These are phyloP conservation scores for Acacia acuminata DNA, from an alignment of 306 rosid genomes.

Conservation along the genomic window DNA sequence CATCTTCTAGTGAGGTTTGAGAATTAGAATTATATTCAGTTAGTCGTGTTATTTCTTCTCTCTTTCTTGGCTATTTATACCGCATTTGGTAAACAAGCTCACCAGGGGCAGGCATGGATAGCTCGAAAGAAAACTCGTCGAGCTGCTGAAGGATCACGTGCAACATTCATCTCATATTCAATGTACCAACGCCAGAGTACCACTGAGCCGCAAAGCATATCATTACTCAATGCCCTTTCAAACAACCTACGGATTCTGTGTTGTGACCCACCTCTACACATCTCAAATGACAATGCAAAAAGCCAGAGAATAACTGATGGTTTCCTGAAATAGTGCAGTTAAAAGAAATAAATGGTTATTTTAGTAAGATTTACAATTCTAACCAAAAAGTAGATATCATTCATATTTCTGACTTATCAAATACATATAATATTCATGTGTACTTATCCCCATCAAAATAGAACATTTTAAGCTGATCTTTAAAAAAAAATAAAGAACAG, in stretches of 20 bases:
- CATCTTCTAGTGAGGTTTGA: background rate
- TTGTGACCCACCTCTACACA: slow-evolving; percentile 66
- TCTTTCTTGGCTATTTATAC: background rate
- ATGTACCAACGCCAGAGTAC: slow-evolving; percentile 90
- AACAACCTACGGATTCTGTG: slow-evolving; percentile 88
- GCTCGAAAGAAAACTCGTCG: slow-evolving; percentile 90
- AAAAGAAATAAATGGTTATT: slow-evolving; percentile 26
- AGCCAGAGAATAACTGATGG: slow-evolving; percentile 82
- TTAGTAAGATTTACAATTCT: background rate
- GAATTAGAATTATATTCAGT: background rate
- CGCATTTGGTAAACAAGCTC: slow-evolving; percentile 13
- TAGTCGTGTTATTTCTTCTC: background rate
- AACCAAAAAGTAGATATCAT: background rate
- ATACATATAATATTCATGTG: background rate
- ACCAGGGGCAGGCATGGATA: slow-evolving; percentile 98
- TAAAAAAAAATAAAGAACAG: background rate
- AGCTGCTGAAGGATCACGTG: slow-evolving; percentile 67
- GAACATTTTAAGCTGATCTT: background rate
- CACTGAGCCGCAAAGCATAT: slow-evolving; percentile 62
- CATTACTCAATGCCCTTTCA: slow-evolving; percentile 75
- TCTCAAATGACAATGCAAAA: slow-evolving; percentile 80
- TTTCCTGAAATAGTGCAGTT: slow-evolving; percentile 56
- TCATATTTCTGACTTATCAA: background rate
- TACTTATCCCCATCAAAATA: background rate
- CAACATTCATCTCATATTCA: slow-evolving; percentile 61